phyloP scores from a whole-genome alignment of 73 alveolate species.

The Stentor roeselii region DNA sequence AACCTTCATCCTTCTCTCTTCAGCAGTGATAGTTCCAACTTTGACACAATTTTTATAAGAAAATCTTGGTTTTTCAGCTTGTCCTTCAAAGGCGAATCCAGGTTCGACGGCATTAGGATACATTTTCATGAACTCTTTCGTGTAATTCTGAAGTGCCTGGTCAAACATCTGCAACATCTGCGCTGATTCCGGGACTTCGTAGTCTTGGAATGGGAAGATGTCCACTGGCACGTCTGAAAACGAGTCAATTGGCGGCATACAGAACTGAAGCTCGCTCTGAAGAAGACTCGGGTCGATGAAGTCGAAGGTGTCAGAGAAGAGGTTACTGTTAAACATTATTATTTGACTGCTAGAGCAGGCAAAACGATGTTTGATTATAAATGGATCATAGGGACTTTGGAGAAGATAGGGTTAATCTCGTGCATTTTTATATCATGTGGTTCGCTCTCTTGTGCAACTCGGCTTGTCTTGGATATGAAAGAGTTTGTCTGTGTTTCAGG shows the following conservation, averaged over 20 bases:
- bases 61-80: background rate
- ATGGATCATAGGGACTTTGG: too few species aligned
- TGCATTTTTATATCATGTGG: conserved; percentile 2
- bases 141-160: background rate
- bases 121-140: background rate
- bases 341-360: too few species aligned
- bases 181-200: background rate
- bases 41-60: background rate
- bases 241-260: background rate
- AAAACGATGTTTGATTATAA: too few species aligned
- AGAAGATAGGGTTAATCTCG: too few species aligned
- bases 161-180: background rate
- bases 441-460: background rate
- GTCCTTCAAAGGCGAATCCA: background rate
- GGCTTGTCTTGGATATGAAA: background rate
- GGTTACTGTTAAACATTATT: too few species aligned
- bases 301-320: background rate
- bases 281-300: background rate
- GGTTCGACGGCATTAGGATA: background rate
- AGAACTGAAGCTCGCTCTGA: background rate
- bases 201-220: background rate
- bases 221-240: background rate
- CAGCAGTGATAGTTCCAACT: conserved; percentile 27
- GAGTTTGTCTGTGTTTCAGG: background rate
- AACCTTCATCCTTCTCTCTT: conserved; percentile 33